Evolutionary conservation across 345 rosid species (phyloP).

Genomic region (Eucalyptus rudis): DNA sequence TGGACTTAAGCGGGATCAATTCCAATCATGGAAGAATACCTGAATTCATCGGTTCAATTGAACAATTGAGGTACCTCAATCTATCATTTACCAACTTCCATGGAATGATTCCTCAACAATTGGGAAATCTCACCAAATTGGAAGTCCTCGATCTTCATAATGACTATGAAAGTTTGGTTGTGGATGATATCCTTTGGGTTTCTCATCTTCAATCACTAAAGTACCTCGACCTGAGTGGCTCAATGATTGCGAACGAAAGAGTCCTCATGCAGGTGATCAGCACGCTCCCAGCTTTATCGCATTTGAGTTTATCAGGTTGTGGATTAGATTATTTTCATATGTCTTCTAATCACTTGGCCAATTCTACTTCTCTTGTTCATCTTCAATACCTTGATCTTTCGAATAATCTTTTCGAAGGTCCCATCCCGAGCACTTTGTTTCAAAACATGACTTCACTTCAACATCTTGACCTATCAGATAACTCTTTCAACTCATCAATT

Average conservation of each 20-base stretch:
- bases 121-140: background rate
- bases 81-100: background rate
- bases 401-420: fast-evolving
- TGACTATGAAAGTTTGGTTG: fast-evolving
- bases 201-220: background rate
- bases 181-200: background rate
- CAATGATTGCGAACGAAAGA: background rate
- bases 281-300: background rate
- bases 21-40: background rate
- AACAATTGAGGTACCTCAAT: background rate
- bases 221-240: background rate
- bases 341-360: background rate
- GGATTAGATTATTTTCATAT: fast-evolving
- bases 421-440: too few species aligned
- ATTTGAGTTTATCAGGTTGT: background rate
- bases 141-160: background rate
- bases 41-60: background rate
- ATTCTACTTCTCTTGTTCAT: background rate
- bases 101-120: background rate
- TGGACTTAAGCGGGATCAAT: background rate
- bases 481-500: background rate
- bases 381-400: background rate
- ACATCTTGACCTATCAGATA: fast-evolving
- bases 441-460: background rate
- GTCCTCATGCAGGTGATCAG: background rate